Conservation (phyloP, 2,329 filamentous ascomycete species). For the Scytalidium lignicola region DNA sequence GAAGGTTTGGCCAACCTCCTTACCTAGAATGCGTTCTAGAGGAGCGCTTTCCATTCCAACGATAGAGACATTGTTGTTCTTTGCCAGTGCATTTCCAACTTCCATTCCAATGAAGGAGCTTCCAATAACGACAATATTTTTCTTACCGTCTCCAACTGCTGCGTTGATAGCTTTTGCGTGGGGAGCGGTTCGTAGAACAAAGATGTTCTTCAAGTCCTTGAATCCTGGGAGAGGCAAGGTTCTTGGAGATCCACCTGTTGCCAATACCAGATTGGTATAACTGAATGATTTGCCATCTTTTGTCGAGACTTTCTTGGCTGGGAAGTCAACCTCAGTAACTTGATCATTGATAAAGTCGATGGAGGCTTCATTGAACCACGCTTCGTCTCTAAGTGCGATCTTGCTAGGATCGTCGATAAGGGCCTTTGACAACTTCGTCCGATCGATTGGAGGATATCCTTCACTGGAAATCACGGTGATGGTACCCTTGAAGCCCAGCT, state of each 20-base stretch:
- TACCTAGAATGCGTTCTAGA: constrained; percentile 80
- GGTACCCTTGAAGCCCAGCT: constrained; percentile 71
- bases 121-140: constrained; percentile 89
- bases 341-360: constrained; percentile 56
- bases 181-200: constrained; percentile 71
- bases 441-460: constrained; percentile 82
- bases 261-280: constrained; percentile 87
- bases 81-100: constrained; percentile 75
- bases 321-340: constrained; percentile 74
- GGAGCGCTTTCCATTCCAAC: constrained; percentile 85
- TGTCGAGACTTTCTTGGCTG: constrained; percentile 67
- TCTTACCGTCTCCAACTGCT: constrained; percentile 76
- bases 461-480: constrained; percentile 84
- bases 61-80: constrained; percentile 78
- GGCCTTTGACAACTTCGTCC: constrained; percentile 93
- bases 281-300: constrained; percentile 63
- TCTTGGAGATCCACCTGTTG: constrained; percentile 76
- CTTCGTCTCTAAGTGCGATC: constrained; percentile 68
- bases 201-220: constrained; percentile 82
- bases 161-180: constrained; percentile 73
- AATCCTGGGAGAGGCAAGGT: constrained; percentile 77
- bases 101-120: constrained; percentile 99
- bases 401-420: constrained; percentile 77
- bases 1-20: constrained; percentile 74
- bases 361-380: constrained; percentile 66